A percentile compares a stretch with the other conserved stretches of the same genome.
These are phyloP conservation scores for Ophiostoma australiae DNA, from an alignment of 2,329 filamentous ascomycete species.

Conservation along the genomic window DNA sequence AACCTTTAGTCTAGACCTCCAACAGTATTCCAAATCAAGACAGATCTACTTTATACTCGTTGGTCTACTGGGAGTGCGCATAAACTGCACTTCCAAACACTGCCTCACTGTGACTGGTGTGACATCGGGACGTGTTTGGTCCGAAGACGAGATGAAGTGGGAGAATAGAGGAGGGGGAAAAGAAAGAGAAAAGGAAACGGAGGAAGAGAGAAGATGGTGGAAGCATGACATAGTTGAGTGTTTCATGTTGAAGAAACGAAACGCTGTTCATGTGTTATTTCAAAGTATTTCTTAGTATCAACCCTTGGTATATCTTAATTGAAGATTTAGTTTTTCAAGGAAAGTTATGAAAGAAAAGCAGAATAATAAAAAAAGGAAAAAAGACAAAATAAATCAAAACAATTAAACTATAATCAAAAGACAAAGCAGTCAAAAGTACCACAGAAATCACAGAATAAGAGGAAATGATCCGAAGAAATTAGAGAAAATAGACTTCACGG, in stretches of 20 bases:
- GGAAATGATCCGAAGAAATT: no score
- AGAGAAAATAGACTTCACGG: not conserved
- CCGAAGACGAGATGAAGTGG: not conserved
- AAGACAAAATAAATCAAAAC: no score
- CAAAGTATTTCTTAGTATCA: not conserved
- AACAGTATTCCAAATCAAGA: not conserved
- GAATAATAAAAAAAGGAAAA: no score
- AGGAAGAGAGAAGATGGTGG: not conserved
- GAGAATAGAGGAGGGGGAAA: not conserved
- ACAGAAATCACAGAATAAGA: no score
- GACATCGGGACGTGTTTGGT: not conserved
- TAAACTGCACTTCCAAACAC: slow-evolving; percentile 1
- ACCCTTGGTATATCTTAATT: not conserved
- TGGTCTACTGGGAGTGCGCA: not conserved
- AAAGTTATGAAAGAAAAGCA: no score
- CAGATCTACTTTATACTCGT: not conserved
- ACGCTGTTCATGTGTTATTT: not conserved
- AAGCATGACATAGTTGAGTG: not conserved
- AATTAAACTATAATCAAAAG: no score
- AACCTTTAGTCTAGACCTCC: not conserved
- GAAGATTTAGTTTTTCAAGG: no score
- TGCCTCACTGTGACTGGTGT: not conserved
- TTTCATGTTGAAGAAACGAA: slow-evolving; percentile 5
- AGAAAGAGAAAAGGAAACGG: not conserved
- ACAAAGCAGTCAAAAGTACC: no score